Base-by-base conservation (phyloP, 192 early-diverging fungal species). In the Gamsiella multidivaricata region DNA sequence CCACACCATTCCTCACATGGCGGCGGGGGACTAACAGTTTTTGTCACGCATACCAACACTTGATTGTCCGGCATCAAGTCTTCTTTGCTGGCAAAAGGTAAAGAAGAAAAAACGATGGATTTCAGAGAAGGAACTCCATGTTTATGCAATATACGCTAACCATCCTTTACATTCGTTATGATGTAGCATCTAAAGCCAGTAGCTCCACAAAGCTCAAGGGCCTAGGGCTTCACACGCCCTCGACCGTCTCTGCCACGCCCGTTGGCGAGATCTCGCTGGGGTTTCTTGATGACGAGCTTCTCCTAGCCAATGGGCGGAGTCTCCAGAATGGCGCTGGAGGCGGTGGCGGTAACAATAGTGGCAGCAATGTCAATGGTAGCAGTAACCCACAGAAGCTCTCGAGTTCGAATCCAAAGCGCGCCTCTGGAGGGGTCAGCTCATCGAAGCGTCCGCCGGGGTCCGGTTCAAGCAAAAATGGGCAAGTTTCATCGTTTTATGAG, bases 381-480 rank as follows among this genome's bases (percentile, higher is more conserved):
- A 37, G 49, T 17, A 33, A 59, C 9, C 37, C 63, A 4, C 65
- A 68, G 25, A 78, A 78, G n/a, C 54, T 78, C 31, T 78, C 74
- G 3, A 69, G 74, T 18, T 78, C 66, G 29, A 78, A 78, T 42
- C 66, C 74, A 7, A 78, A 78, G 54, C 50, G 61, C 7, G 18
- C 54, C 3, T 52, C 53, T 15, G 72, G 63, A 46, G 73, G 65
- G 14, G 56, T 57, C 53, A 57, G 47, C 29, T 68, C 54, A 50
- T 66, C 65, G 51, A 78, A 78, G 49, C 65, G 74, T 20, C 74
- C 74, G 3, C 74, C 74, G 26, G 74, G 74, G 2, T 73, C 70
- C 2, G 45, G 60, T 29, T 57, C 60, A 69, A 69, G 65, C 46
- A 78, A 78, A 63, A 78, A 78, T 68, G 74, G 74, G 74, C 65